Evolutionary conservation across 1,139 yeast genomes (phyloP), one percentile per base, ranked within the genome.

Genomic region (Scheffersomyces segobiensis): DNA sequence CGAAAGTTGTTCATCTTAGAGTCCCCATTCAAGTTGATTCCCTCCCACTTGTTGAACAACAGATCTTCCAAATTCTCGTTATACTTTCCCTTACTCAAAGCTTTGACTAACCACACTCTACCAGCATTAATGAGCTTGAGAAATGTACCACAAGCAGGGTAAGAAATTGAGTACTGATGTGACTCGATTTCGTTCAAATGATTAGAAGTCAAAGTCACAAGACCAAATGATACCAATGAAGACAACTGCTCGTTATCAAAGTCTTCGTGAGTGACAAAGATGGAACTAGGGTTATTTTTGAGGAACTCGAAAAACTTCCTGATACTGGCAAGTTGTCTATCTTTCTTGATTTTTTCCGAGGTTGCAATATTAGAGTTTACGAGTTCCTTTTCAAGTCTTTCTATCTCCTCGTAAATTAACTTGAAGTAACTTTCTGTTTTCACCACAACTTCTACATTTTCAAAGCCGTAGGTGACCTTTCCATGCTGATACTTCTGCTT

Each of bases 91-190:
- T 77, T 78, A 46, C 71, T 76, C 49, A 86, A 73, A 2, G 73
- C 67, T 60, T 78, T 81, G 48, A 79, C 77, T n/a, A 84, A 72
- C 87, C 86, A 87, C 51, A 71, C 74, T 56, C 85, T 77, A 21
- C 81, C 85, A 47, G 74, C 63, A 68, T 78, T 75, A 8, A 85
- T 77, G 47, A 82, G 76, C 62, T 81, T 83, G 55, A 84, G 75
- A 60, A 75, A 84, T 0, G 84, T 78, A 2, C 89, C 96, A 66
- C 88, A 80, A 60, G 81, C 83, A 0, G 96, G 96, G 26, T 85
- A 77, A 1, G 90, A 77, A 2, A 89, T 69, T 22, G 82, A 76
- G 67, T 85, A 82, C 62, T 71, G 80, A 60, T 76, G 83, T 19
- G 67, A 74, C 49, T 70, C 83, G 49, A 81, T 79, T 56, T 83